Percentiles rank a stretch among this genome's conserved stretches.
phyloP scores from a whole-genome alignment of 192 early-diverging fungal species.

The Entomortierella parvispora region DNA sequence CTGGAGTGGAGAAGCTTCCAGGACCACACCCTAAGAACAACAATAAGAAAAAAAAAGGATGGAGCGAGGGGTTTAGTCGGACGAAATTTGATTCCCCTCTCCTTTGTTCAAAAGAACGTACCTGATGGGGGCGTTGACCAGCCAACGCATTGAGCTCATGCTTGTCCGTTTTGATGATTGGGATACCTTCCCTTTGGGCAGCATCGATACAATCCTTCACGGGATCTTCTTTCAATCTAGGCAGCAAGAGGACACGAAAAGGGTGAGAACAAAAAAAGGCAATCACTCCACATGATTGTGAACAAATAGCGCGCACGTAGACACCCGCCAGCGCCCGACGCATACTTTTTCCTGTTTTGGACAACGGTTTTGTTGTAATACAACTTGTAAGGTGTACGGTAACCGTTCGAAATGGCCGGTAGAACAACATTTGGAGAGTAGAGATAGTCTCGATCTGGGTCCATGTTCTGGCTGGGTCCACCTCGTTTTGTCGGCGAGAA shows the following conservation, averaged over 20 bases:
- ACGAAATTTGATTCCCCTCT: no score
- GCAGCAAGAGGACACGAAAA: background rate
- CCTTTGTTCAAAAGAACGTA: conserved; percentile 7
- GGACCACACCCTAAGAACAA: conserved; percentile 56
- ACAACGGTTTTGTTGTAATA: conserved; percentile 14
- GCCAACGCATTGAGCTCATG: conserved; percentile 58
- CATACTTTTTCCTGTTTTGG: conserved; percentile 46
- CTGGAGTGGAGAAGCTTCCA: conserved; percentile 52
- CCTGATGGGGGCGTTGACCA: conserved; percentile 62
- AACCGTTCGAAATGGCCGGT: conserved; percentile 16
- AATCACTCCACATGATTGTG: background rate
- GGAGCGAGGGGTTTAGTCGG: background rate
- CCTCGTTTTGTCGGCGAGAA: background rate
- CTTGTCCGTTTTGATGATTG: conserved; percentile 44
- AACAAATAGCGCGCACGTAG: background rate
- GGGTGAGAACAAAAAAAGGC: background rate
- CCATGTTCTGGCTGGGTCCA: background rate
- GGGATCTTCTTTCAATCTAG: conserved; percentile 23
- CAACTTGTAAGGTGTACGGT: conserved; percentile 24
- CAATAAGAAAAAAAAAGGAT: background rate
- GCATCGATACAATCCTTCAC: conserved; percentile 24
- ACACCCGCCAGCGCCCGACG: background rate
- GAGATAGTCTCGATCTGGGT: conserved; percentile 21
- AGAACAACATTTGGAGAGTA: conserved; percentile 48
- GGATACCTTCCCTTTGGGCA: conserved; percentile 16